These are phyloP conservation scores for Ulvella scutata DNA, from an alignment of 139 green algal genomes.

Conservation along the genomic window DNA sequence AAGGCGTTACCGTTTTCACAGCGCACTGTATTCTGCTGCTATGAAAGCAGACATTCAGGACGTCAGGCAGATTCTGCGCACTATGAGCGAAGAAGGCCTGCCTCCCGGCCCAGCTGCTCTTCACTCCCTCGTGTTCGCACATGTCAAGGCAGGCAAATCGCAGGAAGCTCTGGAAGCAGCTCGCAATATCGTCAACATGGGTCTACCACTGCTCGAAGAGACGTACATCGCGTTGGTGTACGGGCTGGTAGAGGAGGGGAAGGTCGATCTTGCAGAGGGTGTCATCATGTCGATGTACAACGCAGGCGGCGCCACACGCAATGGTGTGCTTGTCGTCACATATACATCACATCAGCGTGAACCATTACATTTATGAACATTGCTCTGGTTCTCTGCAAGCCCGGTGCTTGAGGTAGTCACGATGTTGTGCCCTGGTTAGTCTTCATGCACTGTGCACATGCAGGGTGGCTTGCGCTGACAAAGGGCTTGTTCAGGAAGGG, in stretches of 20 bases:
- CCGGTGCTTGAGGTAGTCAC: neutral
- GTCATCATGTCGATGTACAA: slow-evolving; percentile 1
- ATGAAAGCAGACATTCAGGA: neutral
- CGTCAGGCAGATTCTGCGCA: neutral
- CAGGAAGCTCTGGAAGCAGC: neutral
- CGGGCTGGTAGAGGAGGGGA: neutral
- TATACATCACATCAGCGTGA: neutral
- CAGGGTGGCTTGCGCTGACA: neutral
- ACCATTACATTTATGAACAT: neutral
- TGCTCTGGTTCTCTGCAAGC: neutral
- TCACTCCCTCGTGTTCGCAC: neutral
- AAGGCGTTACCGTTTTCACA: neutral
- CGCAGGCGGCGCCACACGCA: neutral
- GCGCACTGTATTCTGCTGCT: neutral
- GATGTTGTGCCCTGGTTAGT: neutral
- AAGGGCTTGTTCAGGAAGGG: neutral
- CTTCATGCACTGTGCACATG: neutral
- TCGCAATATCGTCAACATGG: neutral
- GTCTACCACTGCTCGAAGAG: neutral
- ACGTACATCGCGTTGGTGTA: neutral
- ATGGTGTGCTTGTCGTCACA: neutral
- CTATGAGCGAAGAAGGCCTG: neutral
- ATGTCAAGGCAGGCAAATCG: neutral
- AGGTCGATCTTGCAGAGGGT: neutral
- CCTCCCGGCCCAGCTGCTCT: neutral